Evolutionary conservation across 805 yeast genomes (phyloP).

Genomic region (Hanseniaspora taiwanica): DNA sequence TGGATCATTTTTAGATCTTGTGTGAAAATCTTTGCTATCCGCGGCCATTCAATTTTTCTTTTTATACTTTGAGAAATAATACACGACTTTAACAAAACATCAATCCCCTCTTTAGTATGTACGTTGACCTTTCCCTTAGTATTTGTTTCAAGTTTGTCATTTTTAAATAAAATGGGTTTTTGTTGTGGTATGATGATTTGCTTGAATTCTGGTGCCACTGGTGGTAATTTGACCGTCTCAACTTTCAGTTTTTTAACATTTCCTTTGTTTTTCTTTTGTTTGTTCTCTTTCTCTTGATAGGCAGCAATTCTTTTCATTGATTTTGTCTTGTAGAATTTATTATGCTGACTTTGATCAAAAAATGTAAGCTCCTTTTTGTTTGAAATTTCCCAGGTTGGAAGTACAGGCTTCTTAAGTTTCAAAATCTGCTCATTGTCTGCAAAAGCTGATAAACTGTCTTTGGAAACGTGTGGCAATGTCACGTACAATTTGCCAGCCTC

Average conservation of each 20-base stretch:
- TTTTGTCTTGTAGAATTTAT: conserved; percentile 18
- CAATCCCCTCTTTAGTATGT: conserved; percentile 32
- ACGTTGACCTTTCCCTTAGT: conserved; percentile 8
- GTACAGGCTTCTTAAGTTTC: not conserved
- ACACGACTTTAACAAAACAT: conserved; percentile 47
- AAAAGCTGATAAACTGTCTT: conserved; percentile 2
- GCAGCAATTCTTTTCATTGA: conserved; percentile 21
- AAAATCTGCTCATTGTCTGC: not conserved
- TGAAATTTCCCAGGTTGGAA: conserved; percentile 14
- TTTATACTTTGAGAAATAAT: conserved; percentile 53
- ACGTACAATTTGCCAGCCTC: conserved; percentile 1
- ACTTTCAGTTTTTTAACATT: not conserved
- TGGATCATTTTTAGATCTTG: conserved; percentile 9
- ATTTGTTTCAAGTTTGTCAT: too few species aligned
- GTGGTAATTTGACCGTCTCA: not conserved
- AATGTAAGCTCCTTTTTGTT: conserved; percentile 22
- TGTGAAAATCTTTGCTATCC: conserved; percentile 37
- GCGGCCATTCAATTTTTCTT: conserved; percentile 53
- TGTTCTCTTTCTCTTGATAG: conserved; percentile 11
- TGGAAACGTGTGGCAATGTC: conserved; percentile 2
- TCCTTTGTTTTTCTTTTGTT: not conserved
- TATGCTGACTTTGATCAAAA: conserved; percentile 20
- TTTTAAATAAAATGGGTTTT: too few species aligned
- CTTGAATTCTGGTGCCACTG: not conserved
- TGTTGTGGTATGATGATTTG: too few species aligned